These are phyloP conservation scores for Chiua sp. DNA, from an alignment of 1,284 basidiomycete species.

Conservation along the genomic window DNA sequence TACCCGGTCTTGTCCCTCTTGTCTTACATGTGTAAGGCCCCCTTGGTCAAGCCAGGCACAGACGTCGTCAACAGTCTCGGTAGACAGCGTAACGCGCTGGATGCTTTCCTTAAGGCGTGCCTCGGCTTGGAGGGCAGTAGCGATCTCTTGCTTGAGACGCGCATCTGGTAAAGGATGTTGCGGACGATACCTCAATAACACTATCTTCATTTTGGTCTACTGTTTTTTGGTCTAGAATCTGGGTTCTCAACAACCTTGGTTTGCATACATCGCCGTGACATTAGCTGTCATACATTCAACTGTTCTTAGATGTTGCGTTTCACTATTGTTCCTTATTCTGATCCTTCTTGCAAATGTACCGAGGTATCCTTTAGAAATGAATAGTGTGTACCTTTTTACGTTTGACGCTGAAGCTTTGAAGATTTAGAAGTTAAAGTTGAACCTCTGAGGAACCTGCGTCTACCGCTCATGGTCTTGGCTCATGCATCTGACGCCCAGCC, in stretches of 20 bases:
- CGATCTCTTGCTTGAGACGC: constrained; percentile 86
- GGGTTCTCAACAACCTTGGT: constrained; percentile 26
- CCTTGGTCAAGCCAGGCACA: constrained; percentile 94
- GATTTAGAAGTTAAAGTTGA: too few relatives aligned
- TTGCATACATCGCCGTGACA: not conserved
- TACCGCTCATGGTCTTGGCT: too few relatives aligned
- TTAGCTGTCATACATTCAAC: constrained; percentile 20
- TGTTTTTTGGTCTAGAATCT: not conserved
- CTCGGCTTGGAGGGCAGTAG: constrained; percentile 83
- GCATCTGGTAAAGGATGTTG: constrained; percentile 72
- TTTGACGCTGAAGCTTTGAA: too few relatives aligned
- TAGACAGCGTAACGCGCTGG: constrained; percentile 94
- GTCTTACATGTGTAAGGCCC: constrained; percentile 97
- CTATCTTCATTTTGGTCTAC: not conserved
- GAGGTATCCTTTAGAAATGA: constrained; percentile 6
- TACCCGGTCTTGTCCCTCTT: constrained; percentile 91
- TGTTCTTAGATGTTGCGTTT: not conserved
- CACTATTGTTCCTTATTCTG: not conserved
- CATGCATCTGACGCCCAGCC: too few relatives aligned
- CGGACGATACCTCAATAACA: not conserved
- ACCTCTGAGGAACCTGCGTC: too few relatives aligned
- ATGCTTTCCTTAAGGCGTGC: constrained; percentile 93
- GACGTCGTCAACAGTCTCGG: constrained; percentile 96
- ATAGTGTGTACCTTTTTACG: not conserved
- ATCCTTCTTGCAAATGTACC: not conserved